Evolutionary conservation across 225 moss, liverwort and hornwort species (phyloP).

Genomic region (Bryoerythrophyllum caledonicum): DNA sequence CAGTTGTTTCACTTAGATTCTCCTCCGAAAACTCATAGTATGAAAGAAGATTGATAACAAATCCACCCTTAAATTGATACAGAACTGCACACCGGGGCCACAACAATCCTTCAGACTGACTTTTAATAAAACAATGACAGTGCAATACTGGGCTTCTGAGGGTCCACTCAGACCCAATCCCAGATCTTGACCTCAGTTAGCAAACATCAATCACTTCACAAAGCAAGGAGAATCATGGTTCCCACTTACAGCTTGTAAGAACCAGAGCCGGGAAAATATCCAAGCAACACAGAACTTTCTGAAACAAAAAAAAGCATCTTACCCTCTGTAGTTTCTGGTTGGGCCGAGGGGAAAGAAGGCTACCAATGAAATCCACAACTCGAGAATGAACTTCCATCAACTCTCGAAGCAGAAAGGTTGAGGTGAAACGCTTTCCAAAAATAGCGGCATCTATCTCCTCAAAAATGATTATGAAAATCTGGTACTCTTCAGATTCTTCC

Average conservation of each 20-base stretch:
- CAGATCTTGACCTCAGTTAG: conserved; percentile 12
- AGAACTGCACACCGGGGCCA: neutral
- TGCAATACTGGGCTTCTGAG: conserved; percentile 2
- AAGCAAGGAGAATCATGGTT: neutral
- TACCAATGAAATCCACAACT: conserved; percentile 53
- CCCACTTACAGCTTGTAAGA: conserved; percentile 5
- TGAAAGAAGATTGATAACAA: neutral
- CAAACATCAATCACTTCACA: conserved; percentile 2
- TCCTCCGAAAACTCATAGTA: neutral
- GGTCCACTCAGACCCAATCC: conserved; percentile 7
- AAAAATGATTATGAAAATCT: conserved; percentile 61
- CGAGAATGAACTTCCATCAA: conserved; percentile 62
- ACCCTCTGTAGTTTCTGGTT: conserved; percentile 45
- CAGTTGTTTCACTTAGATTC: conserved; percentile 16
- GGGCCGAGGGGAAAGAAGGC: conserved; percentile 47
- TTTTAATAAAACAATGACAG: neutral
- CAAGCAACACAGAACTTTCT: conserved; percentile 15
- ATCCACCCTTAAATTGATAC: neutral
- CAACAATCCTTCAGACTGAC: conserved; percentile 2
- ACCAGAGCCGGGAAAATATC: neutral
- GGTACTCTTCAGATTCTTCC: conserved; percentile 49
- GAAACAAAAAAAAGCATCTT: conserved; percentile 18
- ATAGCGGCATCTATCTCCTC: conserved; percentile 75
- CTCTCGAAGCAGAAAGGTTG: conserved; percentile 60
- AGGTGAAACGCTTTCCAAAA: conserved; percentile 49